phyloP scores from a whole-genome alignment of 345 rosid species.

The Euphorbia tirucalli region DNA sequence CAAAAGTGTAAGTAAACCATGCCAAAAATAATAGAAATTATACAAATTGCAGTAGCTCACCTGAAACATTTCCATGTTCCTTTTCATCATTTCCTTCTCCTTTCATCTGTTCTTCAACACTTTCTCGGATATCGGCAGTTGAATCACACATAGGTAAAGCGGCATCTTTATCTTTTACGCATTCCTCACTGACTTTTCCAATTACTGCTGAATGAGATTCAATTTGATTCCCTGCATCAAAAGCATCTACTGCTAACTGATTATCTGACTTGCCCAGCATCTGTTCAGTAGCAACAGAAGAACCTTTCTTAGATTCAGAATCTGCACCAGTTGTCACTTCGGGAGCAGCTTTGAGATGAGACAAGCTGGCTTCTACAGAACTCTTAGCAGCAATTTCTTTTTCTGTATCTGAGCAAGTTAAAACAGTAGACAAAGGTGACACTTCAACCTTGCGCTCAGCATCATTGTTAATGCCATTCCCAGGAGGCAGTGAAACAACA shows the following conservation, averaged over 20 bases:
- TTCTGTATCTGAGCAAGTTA: conserved; percentile 23
- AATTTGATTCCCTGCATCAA: conserved; percentile 29
- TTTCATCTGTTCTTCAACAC: conserved; percentile 26
- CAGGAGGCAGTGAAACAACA: conserved; percentile 20
- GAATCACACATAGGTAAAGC: conserved; percentile 31
- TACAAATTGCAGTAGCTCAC: conserved; percentile 30
- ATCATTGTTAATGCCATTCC: conserved; percentile 17
- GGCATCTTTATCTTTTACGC: conserved; percentile 26
- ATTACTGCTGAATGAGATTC: conserved; percentile 22
- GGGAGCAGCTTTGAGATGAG: conserved; percentile 29
- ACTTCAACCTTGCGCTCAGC: conserved; percentile 29
- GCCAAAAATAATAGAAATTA: background rate
- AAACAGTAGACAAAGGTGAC: conserved; percentile 15
- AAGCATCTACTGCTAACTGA: conserved; percentile 27
- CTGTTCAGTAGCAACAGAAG: conserved; percentile 25
- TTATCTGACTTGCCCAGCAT: conserved; percentile 19
- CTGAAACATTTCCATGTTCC: conserved; percentile 35
- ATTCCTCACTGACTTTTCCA: conserved; percentile 27
- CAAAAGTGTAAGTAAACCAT: too few species aligned
- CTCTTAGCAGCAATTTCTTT: conserved; percentile 17
- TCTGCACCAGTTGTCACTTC: conserved; percentile 22
- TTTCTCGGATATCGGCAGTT: conserved; percentile 29
- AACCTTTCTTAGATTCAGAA: conserved; percentile 25
- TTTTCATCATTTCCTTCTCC: conserved; percentile 38
- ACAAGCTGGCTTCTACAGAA: conserved; percentile 24